Base-by-base conservation (phyloP, 768 basidiomycete species). In the Suillus cothurnatus region DNA sequence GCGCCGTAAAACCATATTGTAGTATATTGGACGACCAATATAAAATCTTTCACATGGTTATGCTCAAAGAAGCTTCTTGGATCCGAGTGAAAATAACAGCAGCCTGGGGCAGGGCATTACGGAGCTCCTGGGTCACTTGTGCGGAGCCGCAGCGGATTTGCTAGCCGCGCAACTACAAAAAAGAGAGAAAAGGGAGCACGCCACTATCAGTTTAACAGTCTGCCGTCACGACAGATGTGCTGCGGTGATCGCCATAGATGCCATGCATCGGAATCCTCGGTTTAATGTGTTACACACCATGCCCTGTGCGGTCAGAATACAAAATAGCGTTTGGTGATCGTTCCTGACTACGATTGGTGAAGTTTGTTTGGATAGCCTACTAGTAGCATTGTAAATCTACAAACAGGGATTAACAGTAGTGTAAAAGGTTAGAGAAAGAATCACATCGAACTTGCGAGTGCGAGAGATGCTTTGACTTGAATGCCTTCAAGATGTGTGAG, bases 321-420 rank as follows among this genome's bases (percentile, higher is more conserved):
- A 21, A 39, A 43, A 59, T 59, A 59, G 39, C 19, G 34, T 59
- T 59, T 59, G 26, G 4, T 43, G 58, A 59, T 59, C 58, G 58
- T 59, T 41, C 58, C 58, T 59, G 12, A 38, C 57, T 26, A 59
- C 17, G 19, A 38, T 39, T 38, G 6, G 26, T 19, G 26, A 36
- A 21, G 11, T 28, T 28, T 39, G 38, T 59, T 23, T 19, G 8
- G 11, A 7, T 28, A 39, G 58, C 11, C 19, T 26, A n/a, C n/a
- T n/a, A n/a, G n/a, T n/a, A 11, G 6, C 11, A 15, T 7, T 41
- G 11, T 19, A 11, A 31, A 28, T 34, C 57, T 26, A 38, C 23
- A 38, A 26, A 36, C 38, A 38, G 21, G 31, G 9, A 53, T 28
- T 32, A 6, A 11, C 19, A 19, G 11, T 15, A 17, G 15, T 50